A percentile compares a stretch with the other conserved stretches of the same genome.
Evolutionary conservation across 768 basidiomycete genomes (phyloP).

Genomic region (Chlorophyllum brunneum): DNA sequence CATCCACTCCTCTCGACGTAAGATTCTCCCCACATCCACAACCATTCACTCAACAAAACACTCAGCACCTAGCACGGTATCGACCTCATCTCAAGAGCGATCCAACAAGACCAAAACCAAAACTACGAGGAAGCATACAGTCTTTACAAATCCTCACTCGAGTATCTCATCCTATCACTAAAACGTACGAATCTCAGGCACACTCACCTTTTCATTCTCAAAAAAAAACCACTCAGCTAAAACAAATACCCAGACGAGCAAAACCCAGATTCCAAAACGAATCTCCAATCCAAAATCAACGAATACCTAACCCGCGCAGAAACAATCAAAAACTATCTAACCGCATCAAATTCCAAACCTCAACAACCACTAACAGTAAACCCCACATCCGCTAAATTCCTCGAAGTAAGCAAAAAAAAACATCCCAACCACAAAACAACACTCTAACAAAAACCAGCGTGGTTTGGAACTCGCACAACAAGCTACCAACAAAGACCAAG

Average conservation of each 20-base stretch:
- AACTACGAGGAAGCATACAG: slow-evolving; percentile 95
- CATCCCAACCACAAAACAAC: too few species aligned
- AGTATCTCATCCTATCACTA: slow-evolving; percentile 96
- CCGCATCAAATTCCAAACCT: neutral
- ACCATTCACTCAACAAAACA: too few species aligned
- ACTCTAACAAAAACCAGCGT: slow-evolving; percentile 28
- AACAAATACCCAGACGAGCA: neutral
- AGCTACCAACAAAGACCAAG: slow-evolving; percentile 89
- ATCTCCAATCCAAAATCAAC: slow-evolving; percentile 11
- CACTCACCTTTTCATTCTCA: too few species aligned
- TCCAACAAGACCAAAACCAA: slow-evolving; percentile 87
- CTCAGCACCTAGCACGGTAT: slow-evolving; percentile 66
- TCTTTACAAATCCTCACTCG: slow-evolving; percentile 89
- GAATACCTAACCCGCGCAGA: slow-evolving; percentile 15
- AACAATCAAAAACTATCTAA: slow-evolving; percentile 6
- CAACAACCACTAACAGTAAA: too few species aligned
- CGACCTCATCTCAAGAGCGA: slow-evolving; percentile 87
- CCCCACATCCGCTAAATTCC: too few species aligned
- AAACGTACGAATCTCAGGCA: neutral
- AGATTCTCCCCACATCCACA: too few species aligned
- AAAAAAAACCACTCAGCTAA: neutral
- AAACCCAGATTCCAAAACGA: slow-evolving; percentile 9
- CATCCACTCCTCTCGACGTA: too few species aligned
- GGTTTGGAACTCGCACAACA: slow-evolving; percentile 90
- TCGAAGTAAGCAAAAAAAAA: too few species aligned